Percentiles rank a stretch among this genome's conserved stretches.
phyloP scores from a whole-genome alignment of 1,139 yeast species.

The Suhomyces ambrosiae region DNA sequence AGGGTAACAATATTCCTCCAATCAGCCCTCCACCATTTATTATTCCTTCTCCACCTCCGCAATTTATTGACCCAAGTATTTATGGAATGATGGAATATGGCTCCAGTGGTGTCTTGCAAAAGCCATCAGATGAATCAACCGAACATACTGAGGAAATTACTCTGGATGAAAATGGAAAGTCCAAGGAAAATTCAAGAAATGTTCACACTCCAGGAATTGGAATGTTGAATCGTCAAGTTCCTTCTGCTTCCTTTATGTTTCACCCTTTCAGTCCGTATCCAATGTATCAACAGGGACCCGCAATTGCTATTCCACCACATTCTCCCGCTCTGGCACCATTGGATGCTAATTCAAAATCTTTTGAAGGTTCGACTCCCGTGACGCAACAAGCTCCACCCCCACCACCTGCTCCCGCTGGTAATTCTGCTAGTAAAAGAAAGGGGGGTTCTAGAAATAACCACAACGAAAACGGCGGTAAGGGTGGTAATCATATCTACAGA shows the following conservation, averaged over 20 bases:
- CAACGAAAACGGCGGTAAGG: slow-evolving; percentile 17
- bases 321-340: slow-evolving; percentile 17
- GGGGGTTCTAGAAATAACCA: slow-evolving; percentile 11
- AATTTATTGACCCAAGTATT: slow-evolving; percentile 43
- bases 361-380: slow-evolving; percentile 9
- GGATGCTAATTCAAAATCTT: slow-evolving; percentile 7
- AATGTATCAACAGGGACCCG: slow-evolving; percentile 35
- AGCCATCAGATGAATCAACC: slow-evolving; percentile 4
- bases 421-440: slow-evolving; percentile 6
- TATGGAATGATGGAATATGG: slow-evolving; percentile 32
- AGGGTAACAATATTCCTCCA: slow-evolving; percentile 28
- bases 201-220: slow-evolving; percentile 44
- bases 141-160: slow-evolving; percentile 7
- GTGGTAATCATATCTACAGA: slow-evolving; percentile 54
- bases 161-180: slow-evolving; percentile 11
- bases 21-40: slow-evolving; percentile 46
- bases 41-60: slow-evolving; percentile 40
- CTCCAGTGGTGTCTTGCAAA: slow-evolving; percentile 1
- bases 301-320: slow-evolving; percentile 15
- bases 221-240: slow-evolving; percentile 37
- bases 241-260: slow-evolving; percentile 44
- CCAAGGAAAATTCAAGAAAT: slow-evolving; percentile 9
- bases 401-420: slow-evolving; percentile 4
- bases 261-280: slow-evolving; percentile 54
- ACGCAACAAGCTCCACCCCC: slow-evolving; percentile 9